These are phyloP conservation scores for Clohesyomyces aquaticus DNA, from an alignment of 495 filamentous ascomycete species.

Conservation along the genomic window DNA sequence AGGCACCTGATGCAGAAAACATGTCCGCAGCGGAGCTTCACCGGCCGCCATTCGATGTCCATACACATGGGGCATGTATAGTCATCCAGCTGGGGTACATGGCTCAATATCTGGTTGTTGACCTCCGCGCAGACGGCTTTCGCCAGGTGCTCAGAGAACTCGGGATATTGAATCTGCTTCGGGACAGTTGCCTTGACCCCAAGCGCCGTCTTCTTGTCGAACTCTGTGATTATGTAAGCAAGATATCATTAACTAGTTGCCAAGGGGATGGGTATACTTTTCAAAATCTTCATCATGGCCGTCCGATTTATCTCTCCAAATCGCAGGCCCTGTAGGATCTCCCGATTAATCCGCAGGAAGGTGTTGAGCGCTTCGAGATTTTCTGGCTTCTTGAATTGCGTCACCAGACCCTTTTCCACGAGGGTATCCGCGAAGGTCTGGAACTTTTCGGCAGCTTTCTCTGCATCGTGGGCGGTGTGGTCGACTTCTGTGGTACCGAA, in stretches of 20 bases:
- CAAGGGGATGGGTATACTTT: constrained; percentile 57
- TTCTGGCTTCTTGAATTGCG: constrained; percentile 61
- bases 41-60: constrained; percentile 66
- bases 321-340: constrained; percentile 65
- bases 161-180: constrained; percentile 54
- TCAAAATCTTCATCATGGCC: constrained; percentile 75
- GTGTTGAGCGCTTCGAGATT: constrained; percentile 59
- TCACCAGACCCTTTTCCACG: constrained; percentile 52
- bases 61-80: constrained; percentile 77
- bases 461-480: constrained; percentile 60
- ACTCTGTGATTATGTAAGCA: constrained; percentile 57
- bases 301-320: constrained; percentile 75
- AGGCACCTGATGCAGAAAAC: constrained; percentile 75
- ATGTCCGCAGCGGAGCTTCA: constrained; percentile 66
- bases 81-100: constrained; percentile 72
- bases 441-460: constrained; percentile 52
- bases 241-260: background rate
- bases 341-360: constrained; percentile 68
- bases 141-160: constrained; percentile 60
- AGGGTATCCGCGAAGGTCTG: constrained; percentile 41
- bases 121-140: constrained; percentile 69
- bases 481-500: constrained; percentile 68
- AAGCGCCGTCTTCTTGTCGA: constrained; percentile 75
- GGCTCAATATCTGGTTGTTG: constrained; percentile 62
- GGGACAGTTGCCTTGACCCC: constrained; percentile 61